Percentiles rank a stretch among this genome's conserved stretches.
These are phyloP conservation scores for Cladophialophora psammophila DNA, from an alignment of 2,329 filamentous ascomycete genomes.

Conservation along the genomic window DNA sequence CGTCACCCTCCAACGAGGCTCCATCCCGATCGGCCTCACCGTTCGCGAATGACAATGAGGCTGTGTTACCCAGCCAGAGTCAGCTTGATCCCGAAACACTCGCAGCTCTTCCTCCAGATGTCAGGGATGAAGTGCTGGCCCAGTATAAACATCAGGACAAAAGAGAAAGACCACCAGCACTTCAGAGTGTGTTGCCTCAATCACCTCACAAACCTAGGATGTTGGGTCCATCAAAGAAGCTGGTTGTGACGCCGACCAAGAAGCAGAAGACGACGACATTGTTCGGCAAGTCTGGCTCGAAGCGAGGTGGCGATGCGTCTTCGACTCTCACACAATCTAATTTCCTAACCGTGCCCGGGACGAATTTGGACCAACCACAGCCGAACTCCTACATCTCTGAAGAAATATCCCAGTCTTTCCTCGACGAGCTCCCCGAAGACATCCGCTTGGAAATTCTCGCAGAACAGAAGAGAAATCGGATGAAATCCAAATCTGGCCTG, in stretches of 20 bases:
- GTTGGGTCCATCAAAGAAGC: slow-evolving; percentile 45
- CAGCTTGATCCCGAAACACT: slow-evolving; percentile 88
- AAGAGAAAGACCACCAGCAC: slow-evolving; percentile 43
- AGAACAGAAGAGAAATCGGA: slow-evolving; percentile 70
- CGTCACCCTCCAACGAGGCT: slow-evolving; percentile 14
- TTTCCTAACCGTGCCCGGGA: slow-evolving; percentile 60
- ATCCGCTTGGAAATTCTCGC: slow-evolving; percentile 78
- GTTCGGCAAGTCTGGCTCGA: slow-evolving; percentile 53
- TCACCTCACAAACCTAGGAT: slow-evolving; percentile 56
- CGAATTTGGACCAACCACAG: slow-evolving; percentile 27
- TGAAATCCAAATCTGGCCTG: slow-evolving; percentile 65
- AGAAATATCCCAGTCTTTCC: slow-evolving; percentile 72
- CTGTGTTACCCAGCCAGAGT: slow-evolving; percentile 66
- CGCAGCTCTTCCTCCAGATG: slow-evolving; percentile 80
- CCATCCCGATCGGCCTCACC: slow-evolving; percentile 48
- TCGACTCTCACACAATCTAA: slow-evolving; percentile 75
- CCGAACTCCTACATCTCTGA: slow-evolving; percentile 42
- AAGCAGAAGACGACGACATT: slow-evolving; percentile 57
- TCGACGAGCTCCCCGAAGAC: slow-evolving; percentile 82
- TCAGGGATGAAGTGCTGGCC: slow-evolving; percentile 81
- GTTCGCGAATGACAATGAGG: slow-evolving; percentile 45
- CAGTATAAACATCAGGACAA: slow-evolving; percentile 65
- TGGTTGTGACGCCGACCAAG: slow-evolving; percentile 71
- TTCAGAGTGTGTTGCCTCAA: slow-evolving; percentile 58
- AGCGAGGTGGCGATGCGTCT: slow-evolving; percentile 62